These are phyloP conservation scores for Thermoascus crustaceus DNA, from an alignment of 2,329 filamentous ascomycete species.

Conservation along the genomic window DNA sequence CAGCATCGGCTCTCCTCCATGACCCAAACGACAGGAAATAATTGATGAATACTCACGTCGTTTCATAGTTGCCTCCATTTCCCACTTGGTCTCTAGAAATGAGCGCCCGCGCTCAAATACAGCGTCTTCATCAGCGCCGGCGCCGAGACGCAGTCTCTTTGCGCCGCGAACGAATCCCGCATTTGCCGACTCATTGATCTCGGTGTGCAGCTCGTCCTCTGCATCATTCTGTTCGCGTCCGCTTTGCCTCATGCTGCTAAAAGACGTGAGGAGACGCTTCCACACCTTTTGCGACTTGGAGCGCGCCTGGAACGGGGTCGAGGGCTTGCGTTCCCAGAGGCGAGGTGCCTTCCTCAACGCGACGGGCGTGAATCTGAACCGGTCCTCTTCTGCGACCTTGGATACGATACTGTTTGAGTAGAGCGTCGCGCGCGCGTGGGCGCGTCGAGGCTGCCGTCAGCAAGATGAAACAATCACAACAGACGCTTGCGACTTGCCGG, in stretches of 20 bases:
- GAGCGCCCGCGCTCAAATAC: slow-evolving; percentile 19
- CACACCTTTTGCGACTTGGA: slow-evolving; percentile 38
- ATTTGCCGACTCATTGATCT: slow-evolving; percentile 26
- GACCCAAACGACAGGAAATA: too few species aligned
- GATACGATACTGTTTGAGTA: slow-evolving; percentile 3
- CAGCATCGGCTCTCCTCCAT: slow-evolving; percentile 8
- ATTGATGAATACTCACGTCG: slow-evolving; percentile 21
- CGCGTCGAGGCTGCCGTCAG: background rate
- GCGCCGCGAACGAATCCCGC: slow-evolving; percentile 24
- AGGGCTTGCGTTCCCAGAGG: slow-evolving; percentile 39
- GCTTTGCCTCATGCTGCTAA: slow-evolving; percentile 24
- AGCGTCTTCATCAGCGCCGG: slow-evolving; percentile 6
- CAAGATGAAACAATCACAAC: background rate
- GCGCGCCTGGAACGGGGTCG: slow-evolving; percentile 31
- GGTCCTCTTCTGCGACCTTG: slow-evolving; percentile 19
- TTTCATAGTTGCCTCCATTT: slow-evolving; percentile 23
- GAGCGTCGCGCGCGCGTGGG: background rate
- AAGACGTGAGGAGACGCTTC: slow-evolving; percentile 35
- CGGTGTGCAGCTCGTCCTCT: slow-evolving; percentile 19
- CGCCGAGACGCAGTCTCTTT: slow-evolving; percentile 27
- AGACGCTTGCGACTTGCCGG: background rate
- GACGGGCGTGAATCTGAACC: slow-evolving; percentile 36
- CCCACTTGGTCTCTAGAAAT: slow-evolving; percentile 37
- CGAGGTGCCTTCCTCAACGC: slow-evolving; percentile 28
- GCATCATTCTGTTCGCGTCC: slow-evolving; percentile 10